phyloP scores from a whole-genome alignment of 2,329 filamentous ascomycete genomes.

The Pseudogymnoascus sp. region DNA sequence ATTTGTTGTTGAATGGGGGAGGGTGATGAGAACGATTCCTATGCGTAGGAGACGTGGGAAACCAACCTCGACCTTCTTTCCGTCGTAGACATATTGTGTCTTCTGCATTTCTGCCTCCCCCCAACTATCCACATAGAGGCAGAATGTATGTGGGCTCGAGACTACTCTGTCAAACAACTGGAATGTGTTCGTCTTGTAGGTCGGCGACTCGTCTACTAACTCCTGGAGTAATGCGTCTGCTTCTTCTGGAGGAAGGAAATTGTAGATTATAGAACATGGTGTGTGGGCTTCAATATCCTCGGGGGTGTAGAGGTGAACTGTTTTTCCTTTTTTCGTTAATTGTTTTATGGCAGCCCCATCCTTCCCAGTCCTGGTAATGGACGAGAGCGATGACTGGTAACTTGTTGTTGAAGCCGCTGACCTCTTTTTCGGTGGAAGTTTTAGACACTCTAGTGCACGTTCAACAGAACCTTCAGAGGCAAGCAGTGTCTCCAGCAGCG shows the following conservation, averaged over 20 bases:
- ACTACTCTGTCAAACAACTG: constrained; percentile 86
- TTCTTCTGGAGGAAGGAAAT: constrained; percentile 65
- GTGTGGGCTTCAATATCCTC: constrained; percentile 74
- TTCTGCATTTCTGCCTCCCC: constrained; percentile 63
- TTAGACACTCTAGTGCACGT: constrained; percentile 50
- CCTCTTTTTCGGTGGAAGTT: constrained; percentile 14
- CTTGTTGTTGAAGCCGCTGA: not conserved
- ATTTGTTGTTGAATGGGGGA: too few species aligned
- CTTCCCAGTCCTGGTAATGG: not conserved
- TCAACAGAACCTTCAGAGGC: constrained; percentile 69
- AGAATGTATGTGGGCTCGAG: constrained; percentile 71
- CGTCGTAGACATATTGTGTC: constrained; percentile 80
- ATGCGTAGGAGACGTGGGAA: not conserved
- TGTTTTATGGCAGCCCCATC: not conserved
- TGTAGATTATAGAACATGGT: constrained; percentile 85
- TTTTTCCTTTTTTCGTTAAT: constrained; percentile 62
- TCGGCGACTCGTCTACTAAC: constrained; percentile 61
- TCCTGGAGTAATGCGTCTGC: constrained; percentile 69
- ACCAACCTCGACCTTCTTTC: constrained; percentile 28
- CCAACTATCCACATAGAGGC: constrained; percentile 71
- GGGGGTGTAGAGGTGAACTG: constrained; percentile 74
- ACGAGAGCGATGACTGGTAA: not conserved
- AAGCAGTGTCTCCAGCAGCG: constrained; percentile 69
- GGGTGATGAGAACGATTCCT: too few species aligned
- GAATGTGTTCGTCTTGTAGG: constrained; percentile 65